Evolutionary conservation across 106 monocot species (phyloP).

Genomic region (Platanthera zijinensis): DNA sequence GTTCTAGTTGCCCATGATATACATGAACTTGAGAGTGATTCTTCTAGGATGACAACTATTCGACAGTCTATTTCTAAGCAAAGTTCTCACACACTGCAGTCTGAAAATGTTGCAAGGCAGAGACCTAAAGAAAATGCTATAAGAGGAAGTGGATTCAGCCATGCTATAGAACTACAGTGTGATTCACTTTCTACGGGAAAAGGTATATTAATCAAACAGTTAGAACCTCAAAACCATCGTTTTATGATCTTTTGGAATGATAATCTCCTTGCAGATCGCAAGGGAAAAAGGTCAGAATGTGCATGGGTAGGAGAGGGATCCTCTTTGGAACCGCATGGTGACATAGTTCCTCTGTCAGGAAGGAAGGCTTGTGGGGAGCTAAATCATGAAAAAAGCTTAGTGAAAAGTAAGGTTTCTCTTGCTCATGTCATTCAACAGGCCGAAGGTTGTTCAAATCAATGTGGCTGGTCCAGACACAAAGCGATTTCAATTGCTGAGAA

Average conservation of each 20-base stretch:
- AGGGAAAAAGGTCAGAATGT: conserved; percentile 19
- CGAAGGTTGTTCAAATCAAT: conserved; percentile 46
- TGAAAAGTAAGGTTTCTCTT: conserved; percentile 78
- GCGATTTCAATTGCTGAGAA: conserved; percentile 89
- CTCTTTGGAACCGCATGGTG: conserved; percentile 25
- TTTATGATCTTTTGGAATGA: background rate
- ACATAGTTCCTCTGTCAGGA: conserved; percentile 15
- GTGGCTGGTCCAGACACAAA: conserved; percentile 76
- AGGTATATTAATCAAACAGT: conserved; percentile 46
- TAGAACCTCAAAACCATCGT: conserved; percentile 14
- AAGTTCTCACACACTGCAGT: conserved; percentile 6
- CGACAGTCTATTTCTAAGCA: conserved; percentile 27
- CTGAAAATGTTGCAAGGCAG: conserved; percentile 26
- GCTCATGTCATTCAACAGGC: conserved; percentile 83
- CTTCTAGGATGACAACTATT: conserved; percentile 28
- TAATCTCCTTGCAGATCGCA: conserved; percentile 6
- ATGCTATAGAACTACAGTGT: conserved; percentile 15
- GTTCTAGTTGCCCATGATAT: conserved; percentile 11
- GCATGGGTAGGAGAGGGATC: conserved; percentile 25
- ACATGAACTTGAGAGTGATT: conserved; percentile 14
- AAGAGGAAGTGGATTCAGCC: conserved; percentile 25
- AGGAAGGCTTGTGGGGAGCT: conserved; percentile 24
- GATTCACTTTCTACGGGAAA: conserved; percentile 34
- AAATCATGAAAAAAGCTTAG: conserved; percentile 41
- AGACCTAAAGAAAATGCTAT: conserved; percentile 15